Evolutionary conservation across 2,329 filamentous ascomycete species (phyloP), one percentile per base, ranked within the genome.

Genomic region (Tolypocladium guangdongense): DNA sequence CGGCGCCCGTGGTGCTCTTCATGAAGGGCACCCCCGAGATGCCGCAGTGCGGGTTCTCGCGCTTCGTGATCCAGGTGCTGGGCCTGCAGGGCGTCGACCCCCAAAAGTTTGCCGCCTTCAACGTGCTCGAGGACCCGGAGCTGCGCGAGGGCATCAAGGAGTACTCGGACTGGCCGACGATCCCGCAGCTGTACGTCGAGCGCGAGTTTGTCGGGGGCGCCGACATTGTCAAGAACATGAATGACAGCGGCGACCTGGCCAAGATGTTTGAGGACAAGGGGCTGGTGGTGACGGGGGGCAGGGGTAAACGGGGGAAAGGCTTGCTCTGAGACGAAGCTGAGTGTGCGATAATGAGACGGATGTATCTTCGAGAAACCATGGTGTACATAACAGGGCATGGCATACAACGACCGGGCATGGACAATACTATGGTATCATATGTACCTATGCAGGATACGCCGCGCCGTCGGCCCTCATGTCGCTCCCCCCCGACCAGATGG

Each of bases 1-100:
- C 90, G 1, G 87, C 91, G 0, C 92, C 92, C 2, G 92, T 99
- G 0, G 93, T 99, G 1, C 79, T 99, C 54, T 99, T 99, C 78
- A 99, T 99, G 93, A 99, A 99, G 77, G 93, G 93, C 55, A 97
- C 93, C 1, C 93, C 93, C 55, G 91, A 96, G 74, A 89, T 83
- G 56, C 93, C 93, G 22, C 91, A 96, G 71, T 99, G 93, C 73
- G 93, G 93, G 47, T 99, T 96, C 78, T 97, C 92, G 55, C 83
- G 91, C 63, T 92, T 92, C 52, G 90, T 82, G 68, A 95, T 99
- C 68, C 91, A 97, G 77, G 91, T 99, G 64, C 78, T 99, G 58
- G 90, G 92, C 54, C 73, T 96, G 64, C 92, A 99, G 74, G 93
- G 93, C 59, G 90, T 99, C 57, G 88, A 97, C 73, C 93, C 93